These are phyloP conservation scores for Paramecium octaurelia DNA, from an alignment of 73 alveolate genomes.

Conservation along the genomic window DNA sequence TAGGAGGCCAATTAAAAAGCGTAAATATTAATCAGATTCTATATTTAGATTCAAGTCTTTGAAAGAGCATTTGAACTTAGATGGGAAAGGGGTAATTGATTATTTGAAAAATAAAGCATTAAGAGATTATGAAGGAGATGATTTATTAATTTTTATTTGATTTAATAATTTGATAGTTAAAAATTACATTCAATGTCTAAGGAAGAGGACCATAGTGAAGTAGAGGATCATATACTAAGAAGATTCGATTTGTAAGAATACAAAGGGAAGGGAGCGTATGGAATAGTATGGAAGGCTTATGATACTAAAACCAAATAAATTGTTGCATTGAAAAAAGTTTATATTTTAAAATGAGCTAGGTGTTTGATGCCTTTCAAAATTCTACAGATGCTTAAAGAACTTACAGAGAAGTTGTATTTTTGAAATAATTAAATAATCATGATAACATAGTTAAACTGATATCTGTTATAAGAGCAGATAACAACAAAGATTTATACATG, in stretches of 20 bases:
- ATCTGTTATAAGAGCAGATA: slow-evolving; percentile 76
- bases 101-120: slow-evolving; percentile 79
- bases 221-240: slow-evolving; percentile 76
- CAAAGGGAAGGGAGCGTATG: slow-evolving; percentile 92
- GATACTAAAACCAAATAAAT: slow-evolving; percentile 77
- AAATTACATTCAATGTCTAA: not conserved
- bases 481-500: slow-evolving; percentile 71
- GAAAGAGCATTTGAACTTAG: slow-evolving; percentile 72
- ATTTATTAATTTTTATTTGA: slow-evolving; percentile 69
- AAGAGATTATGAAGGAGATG: slow-evolving; percentile 83
- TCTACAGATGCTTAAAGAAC: slow-evolving; percentile 90
- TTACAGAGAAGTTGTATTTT: slow-evolving; percentile 89
- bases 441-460: slow-evolving; percentile 76
- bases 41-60: slow-evolving; percentile 59
- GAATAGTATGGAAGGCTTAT: slow-evolving; percentile 91
- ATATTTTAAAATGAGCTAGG: slow-evolving; percentile 49
- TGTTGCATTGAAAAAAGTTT: slow-evolving; percentile 70
- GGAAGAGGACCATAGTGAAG: slow-evolving; percentile 64
- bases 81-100: slow-evolving; percentile 68
- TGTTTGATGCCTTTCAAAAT: slow-evolving; percentile 89
- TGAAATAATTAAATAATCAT: slow-evolving; percentile 79
- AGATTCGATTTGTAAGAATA: slow-evolving; percentile 76
- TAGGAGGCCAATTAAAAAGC: slow-evolving; percentile 75
- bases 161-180: slow-evolving; percentile 37
- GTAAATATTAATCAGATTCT: not conserved